Conservation (phyloP, 2,329 filamentous ascomycete genomes). For the Neofusicoccum parvum region DNA sequence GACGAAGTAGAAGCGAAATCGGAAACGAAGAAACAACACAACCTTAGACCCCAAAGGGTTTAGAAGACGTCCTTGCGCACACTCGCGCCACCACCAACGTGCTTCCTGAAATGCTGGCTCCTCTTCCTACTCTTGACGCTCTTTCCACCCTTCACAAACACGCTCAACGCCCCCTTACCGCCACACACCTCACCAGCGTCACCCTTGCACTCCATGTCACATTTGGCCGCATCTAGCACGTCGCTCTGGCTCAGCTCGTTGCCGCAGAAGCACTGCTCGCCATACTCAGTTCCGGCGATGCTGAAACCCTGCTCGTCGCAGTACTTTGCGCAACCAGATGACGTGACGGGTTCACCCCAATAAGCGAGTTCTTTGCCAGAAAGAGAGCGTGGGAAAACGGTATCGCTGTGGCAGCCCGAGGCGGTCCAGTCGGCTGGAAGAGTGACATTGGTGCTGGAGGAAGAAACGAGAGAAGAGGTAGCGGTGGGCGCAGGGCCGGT, state of each 20-base stretch:
- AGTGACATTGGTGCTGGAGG: background rate
- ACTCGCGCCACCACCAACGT: slow-evolving; percentile 15
- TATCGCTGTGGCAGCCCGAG: slow-evolving; percentile 18
- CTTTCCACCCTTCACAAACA: slow-evolving; percentile 17
- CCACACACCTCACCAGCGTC: slow-evolving; percentile 11
- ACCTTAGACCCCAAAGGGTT: background rate
- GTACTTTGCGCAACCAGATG: slow-evolving; percentile 31
- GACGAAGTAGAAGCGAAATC: background rate
- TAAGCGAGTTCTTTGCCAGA: slow-evolving; percentile 12
- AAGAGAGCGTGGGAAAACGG: slow-evolving; percentile 10
- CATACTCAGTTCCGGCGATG: slow-evolving; percentile 35
- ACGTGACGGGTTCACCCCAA: slow-evolving; percentile 15
- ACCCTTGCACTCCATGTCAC: slow-evolving; percentile 20
- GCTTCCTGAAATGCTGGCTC: slow-evolving; percentile 1
- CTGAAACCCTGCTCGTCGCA: slow-evolving; percentile 35
- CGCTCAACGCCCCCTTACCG: slow-evolving; percentile 2
- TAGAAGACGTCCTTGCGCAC: background rate
- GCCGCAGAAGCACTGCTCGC: slow-evolving; percentile 26
- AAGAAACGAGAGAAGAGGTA: background rate
- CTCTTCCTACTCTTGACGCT: background rate
- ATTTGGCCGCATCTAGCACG: slow-evolving; percentile 5
- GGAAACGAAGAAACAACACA: background rate
- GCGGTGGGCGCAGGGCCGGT: slow-evolving; percentile 9
- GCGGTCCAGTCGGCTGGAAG: slow-evolving; percentile 2
- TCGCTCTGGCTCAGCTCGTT: slow-evolving; percentile 23